Percentiles rank a stretch among this genome's conserved stretches.
Conservation (phyloP, 768 basidiomycete genomes). For the Mycena chlorophos region DNA sequence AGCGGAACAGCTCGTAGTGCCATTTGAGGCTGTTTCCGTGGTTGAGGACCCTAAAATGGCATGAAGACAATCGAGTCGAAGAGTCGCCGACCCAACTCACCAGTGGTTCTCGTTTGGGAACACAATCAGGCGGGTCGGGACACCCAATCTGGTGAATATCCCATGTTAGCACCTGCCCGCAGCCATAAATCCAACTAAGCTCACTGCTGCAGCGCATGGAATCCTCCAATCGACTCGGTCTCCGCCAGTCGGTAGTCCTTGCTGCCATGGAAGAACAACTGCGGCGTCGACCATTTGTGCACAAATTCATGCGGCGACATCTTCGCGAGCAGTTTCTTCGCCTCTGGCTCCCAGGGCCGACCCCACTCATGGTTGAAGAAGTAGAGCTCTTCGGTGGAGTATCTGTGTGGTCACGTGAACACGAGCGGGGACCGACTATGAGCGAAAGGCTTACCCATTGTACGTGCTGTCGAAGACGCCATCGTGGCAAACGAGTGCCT, state of each 20-base stretch:
- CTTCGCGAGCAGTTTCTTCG: slow-evolving; percentile 54
- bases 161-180: too few species aligned
- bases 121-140: slow-evolving; percentile 76
- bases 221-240: slow-evolving; percentile 78
- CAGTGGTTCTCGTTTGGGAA: slow-evolving; percentile 95
- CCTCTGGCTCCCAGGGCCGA: slow-evolving; percentile 69
- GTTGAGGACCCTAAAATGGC: slow-evolving; percentile 55
- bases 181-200: too few species aligned
- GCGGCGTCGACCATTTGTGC: slow-evolving; percentile 81
- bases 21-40: slow-evolving; percentile 88
- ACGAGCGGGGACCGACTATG: too few species aligned
- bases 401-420: too few species aligned
- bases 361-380: slow-evolving; percentile 91
- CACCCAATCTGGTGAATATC: slow-evolving; percentile 53
- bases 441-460: slow-evolving; percentile 51
- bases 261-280: slow-evolving; percentile 82
- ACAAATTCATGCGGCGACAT: slow-evolving; percentile 83
- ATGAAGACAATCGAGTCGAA: background rate
- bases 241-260: slow-evolving; percentile 89
- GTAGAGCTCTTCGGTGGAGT: slow-evolving; percentile 88
- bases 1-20: slow-evolving; percentile 92
- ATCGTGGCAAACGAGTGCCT: slow-evolving; percentile 87
- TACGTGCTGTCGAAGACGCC: slow-evolving; percentile 82
- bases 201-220: slow-evolving; percentile 83
- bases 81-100: background rate